These are phyloP conservation scores for Apocynum venetum DNA, from an alignment of 257 asterid genomes.

Conservation along the genomic window DNA sequence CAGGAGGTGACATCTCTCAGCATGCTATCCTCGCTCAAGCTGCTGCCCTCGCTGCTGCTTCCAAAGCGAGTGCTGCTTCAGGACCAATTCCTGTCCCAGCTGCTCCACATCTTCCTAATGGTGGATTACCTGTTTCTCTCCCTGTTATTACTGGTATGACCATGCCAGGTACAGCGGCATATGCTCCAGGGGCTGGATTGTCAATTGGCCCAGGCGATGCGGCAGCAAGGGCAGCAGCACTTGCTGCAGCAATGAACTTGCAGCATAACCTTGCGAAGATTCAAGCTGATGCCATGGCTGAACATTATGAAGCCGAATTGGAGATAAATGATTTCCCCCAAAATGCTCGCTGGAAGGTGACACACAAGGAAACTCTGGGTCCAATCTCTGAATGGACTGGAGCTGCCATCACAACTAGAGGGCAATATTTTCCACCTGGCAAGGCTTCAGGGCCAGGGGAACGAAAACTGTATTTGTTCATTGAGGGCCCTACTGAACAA, in stretches of 20 bases:
- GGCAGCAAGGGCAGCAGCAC: constrained; percentile 69
- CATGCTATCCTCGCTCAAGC: neutral
- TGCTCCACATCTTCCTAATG: neutral
- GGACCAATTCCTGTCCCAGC: neutral
- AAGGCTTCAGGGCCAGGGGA: constrained; percentile 63
- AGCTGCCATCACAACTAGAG: constrained; percentile 88
- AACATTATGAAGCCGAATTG: constrained; percentile 80
- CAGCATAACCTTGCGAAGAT: constrained; percentile 84
- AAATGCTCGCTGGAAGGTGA: constrained; percentile 94
- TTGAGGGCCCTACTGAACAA: constrained; percentile 84
- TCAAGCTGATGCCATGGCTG: constrained; percentile 79
- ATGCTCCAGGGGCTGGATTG: neutral
- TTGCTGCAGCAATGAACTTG: constrained; percentile 76
- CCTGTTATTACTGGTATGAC: neutral
- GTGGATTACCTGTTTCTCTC: neutral
- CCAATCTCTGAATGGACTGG: constrained; percentile 95
- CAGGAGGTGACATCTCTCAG: constrained; percentile 63
- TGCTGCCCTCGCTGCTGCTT: neutral
- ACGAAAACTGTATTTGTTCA: constrained; percentile 81
- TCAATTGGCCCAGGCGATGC: constrained; percentile 29
- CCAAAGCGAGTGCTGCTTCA: constrained; percentile 1
- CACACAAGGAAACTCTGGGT: constrained; percentile 88
- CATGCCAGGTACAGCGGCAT: neutral
- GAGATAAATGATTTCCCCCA: constrained; percentile 91
- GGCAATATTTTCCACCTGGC: constrained; percentile 73